Conservation (phyloP, 2,329 filamentous ascomycete genomes). For the Sporothrix curviconia region DNA sequence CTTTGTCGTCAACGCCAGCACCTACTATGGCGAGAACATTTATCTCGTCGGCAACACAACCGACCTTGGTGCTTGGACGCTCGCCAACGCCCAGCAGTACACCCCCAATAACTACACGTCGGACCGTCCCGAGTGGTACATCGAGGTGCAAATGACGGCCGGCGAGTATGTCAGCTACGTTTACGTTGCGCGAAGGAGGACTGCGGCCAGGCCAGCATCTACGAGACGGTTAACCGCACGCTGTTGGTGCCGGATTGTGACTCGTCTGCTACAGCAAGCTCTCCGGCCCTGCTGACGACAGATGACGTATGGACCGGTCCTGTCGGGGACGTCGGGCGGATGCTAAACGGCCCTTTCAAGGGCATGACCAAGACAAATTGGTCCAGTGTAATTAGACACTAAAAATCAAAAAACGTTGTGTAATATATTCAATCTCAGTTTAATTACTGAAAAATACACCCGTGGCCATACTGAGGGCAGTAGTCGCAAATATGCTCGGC, state of each 20-base stretch:
- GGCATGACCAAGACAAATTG: no score
- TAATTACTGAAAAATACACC: no score
- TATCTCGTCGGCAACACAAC: conserved; percentile 56
- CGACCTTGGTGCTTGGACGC: conserved; percentile 58
- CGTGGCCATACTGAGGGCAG: no score
- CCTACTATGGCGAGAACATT: conserved; percentile 55
- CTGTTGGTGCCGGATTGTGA: not conserved
- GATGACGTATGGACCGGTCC: not conserved
- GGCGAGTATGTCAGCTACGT: conserved; percentile 59
- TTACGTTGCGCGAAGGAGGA: conserved; percentile 54
- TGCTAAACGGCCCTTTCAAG: no score
- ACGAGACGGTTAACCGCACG: conserved; percentile 2
- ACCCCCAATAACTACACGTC: conserved; percentile 53
- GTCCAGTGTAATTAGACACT: no score
- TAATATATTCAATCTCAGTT: no score
- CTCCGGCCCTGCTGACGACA: not conserved
- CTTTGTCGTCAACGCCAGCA: conserved; percentile 53
- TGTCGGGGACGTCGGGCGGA: not conserved
- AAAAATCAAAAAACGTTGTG: no score
- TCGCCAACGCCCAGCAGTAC: conserved; percentile 46
- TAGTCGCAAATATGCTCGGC: no score
- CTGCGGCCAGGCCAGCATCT: not conserved
- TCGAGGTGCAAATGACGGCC: conserved; percentile 46
- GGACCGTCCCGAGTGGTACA: conserved; percentile 55
- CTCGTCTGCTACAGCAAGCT: not conserved